Percentiles rank a stretch among this genome's conserved stretches.
Conservation (phyloP, 163 green algal species). For the Scenedesmus sp. region DNA sequence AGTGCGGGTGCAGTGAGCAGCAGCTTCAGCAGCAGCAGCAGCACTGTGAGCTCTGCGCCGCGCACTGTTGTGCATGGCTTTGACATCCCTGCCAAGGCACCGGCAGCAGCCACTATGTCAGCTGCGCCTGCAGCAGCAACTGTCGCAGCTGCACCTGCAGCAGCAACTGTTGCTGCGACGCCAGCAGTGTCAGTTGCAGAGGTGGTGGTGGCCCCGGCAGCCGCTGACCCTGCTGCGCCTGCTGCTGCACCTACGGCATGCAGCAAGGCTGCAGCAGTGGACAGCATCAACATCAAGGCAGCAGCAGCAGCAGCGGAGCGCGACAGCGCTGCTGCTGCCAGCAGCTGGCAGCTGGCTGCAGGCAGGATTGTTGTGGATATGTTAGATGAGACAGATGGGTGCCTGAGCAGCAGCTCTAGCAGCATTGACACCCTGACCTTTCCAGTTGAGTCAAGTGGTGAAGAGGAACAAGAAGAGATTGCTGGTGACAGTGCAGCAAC, state of each 20-base stretch:
- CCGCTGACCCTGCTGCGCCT: not conserved
- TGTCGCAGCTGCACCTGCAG: conserved; percentile 5
- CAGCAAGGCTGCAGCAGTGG: not conserved
- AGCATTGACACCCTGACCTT: too few species aligned
- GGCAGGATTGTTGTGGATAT: too few species aligned
- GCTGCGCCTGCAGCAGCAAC: not conserved
- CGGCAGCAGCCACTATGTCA: not conserved
- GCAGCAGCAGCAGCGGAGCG: not conserved
- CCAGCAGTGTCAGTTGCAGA: not conserved
- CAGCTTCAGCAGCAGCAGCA: conserved; percentile 15
- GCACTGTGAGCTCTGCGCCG: not conserved
- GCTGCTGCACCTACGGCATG: not conserved
- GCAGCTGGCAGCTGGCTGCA: not conserved
- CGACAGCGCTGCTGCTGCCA: not conserved
- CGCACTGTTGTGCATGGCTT: conserved; percentile 8
- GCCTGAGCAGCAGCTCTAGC: too few species aligned
- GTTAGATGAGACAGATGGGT: too few species aligned
- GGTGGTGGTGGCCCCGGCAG: not conserved
- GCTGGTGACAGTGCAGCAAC: too few species aligned
- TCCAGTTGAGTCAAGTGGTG: too few species aligned
- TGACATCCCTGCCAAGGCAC: not conserved
- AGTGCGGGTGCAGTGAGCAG: not conserved
- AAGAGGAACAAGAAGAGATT: too few species aligned
- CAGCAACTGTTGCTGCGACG: not conserved
- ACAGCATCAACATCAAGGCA: not conserved